Evolutionary conservation across 208 protist genomes (phyloP).

Genomic region (Crithidia expoeki): DNA sequence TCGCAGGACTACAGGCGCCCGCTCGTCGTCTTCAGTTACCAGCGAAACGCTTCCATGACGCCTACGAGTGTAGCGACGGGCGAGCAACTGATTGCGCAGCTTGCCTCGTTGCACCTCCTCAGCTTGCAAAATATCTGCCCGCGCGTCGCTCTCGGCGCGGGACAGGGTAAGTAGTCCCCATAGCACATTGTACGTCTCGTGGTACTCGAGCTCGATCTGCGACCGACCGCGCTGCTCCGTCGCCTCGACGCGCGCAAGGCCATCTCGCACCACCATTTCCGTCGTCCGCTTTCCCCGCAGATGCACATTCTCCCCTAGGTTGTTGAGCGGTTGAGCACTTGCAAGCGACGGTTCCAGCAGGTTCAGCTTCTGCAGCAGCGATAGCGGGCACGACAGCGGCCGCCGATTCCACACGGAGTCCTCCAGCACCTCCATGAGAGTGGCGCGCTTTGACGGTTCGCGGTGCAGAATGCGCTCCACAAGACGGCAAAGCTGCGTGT

Average conservation of each 20-base stretch:
- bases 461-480: constrained; percentile 71
- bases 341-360: constrained; percentile 49
- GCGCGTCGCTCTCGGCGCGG: constrained; percentile 37
- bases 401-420: constrained; percentile 83
- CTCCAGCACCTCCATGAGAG: constrained; percentile 75
- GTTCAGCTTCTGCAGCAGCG: constrained; percentile 81
- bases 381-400: constrained; percentile 78
- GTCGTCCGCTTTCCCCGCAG: constrained; percentile 38
- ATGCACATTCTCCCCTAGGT: constrained; percentile 51
- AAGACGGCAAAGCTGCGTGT: constrained; percentile 60
- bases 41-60: constrained; percentile 60
- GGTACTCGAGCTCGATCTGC: constrained; percentile 67
- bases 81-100: constrained; percentile 40
- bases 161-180: constrained; percentile 41
- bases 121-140: constrained; percentile 37
- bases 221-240: constrained; percentile 60
- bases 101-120: constrained; percentile 44
- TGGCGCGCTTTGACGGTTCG: constrained; percentile 54
- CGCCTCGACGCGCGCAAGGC: constrained; percentile 43
- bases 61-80: constrained; percentile 19
- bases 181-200: constrained; percentile 60
- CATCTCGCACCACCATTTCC: constrained; percentile 52
- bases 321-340: constrained; percentile 35
- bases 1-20: constrained; percentile 4
- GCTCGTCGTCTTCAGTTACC: constrained; percentile 32